Evolutionary conservation across 306 rosid species (phyloP).

Genomic region (Corylus avellana): DNA sequence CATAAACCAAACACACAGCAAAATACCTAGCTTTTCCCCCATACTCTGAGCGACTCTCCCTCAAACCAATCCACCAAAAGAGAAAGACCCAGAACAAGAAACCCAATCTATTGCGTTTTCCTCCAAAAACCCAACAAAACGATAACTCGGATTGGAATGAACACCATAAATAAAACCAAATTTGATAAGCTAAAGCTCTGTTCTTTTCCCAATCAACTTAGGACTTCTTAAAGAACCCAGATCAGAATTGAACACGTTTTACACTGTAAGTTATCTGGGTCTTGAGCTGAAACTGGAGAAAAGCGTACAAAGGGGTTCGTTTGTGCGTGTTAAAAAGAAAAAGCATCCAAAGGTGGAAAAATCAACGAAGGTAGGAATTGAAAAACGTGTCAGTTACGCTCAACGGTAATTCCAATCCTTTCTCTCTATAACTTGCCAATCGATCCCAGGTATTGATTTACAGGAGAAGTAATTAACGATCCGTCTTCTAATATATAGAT

Average conservation of each 20-base stretch:
- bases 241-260: slow-evolving; percentile 28
- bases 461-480: neutral
- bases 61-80: neutral
- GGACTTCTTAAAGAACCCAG: slow-evolving; percentile 26
- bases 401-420: slow-evolving; percentile 24
- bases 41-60: slow-evolving; percentile 27
- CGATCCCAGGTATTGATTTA: neutral
- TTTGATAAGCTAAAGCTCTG: slow-evolving; percentile 5
- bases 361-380: neutral
- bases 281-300: slow-evolving; percentile 27
- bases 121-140: slow-evolving; percentile 3
- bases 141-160: slow-evolving; percentile 22
- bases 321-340: slow-evolving; percentile 8
- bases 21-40: slow-evolving; percentile 47
- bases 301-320: slow-evolving; percentile 16
- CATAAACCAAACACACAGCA: slow-evolving; percentile 48
- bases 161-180: slow-evolving; percentile 2
- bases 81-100: slow-evolving; percentile 30
- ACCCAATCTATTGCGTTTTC: neutral
- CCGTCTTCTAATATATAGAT: slow-evolving; percentile 35
- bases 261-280: slow-evolving; percentile 22
- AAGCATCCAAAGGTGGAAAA: slow-evolving; percentile 25
- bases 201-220: neutral
- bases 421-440: neutral
- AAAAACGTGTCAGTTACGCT: slow-evolving; percentile 34